Percentiles rank a stretch among this genome's conserved stretches.
Conservation (phyloP, 352 stramenopile genomes). For the Phytophthora syringae region DNA sequence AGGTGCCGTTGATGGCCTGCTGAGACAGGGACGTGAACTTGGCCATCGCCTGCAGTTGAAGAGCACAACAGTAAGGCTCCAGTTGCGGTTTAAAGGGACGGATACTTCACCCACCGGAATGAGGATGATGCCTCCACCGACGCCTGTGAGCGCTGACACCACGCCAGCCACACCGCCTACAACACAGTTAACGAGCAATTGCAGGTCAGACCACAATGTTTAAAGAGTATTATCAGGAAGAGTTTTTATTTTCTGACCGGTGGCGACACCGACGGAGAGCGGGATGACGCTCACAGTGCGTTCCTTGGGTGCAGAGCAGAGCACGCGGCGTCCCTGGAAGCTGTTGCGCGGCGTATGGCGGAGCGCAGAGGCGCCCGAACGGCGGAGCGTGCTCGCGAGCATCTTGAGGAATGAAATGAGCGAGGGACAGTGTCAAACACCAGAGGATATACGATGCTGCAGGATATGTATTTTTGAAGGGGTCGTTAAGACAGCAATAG, state of each 20-base stretch:
- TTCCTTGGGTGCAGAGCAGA: slow-evolving; percentile 57
- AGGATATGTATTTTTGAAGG: not conserved
- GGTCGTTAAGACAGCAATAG: too few relatives aligned
- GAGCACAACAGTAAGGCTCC: slow-evolving; percentile 1
- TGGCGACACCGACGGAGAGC: slow-evolving; percentile 50
- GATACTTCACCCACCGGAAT: slow-evolving; percentile 78
- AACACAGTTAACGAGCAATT: slow-evolving; percentile 23
- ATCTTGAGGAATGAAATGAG: slow-evolving; percentile 28
- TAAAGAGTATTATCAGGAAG: not conserved
- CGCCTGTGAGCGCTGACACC: slow-evolving; percentile 80
- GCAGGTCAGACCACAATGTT: not conserved
- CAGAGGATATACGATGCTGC: not conserved
- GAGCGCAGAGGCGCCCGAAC: slow-evolving; percentile 12
- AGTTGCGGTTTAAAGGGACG: not conserved
- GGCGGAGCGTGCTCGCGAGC: slow-evolving; percentile 35
- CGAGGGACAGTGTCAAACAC: slow-evolving; percentile 3
- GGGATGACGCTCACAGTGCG: slow-evolving; percentile 48
- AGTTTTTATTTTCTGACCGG: slow-evolving; percentile 21
- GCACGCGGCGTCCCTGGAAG: slow-evolving; percentile 36
- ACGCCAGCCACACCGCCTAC: slow-evolving; percentile 66
- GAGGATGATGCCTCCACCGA: slow-evolving; percentile 84
- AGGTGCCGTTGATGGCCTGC: slow-evolving; percentile 86
- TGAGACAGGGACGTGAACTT: slow-evolving; percentile 83
- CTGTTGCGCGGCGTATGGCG: slow-evolving; percentile 16
- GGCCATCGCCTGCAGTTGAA: slow-evolving; percentile 62